A percentile compares a stretch with the other conserved stretches of the same genome.
Conservation (phyloP, 352 stramenopile genomes). For the Hyaloperonospora brassicae region DNA sequence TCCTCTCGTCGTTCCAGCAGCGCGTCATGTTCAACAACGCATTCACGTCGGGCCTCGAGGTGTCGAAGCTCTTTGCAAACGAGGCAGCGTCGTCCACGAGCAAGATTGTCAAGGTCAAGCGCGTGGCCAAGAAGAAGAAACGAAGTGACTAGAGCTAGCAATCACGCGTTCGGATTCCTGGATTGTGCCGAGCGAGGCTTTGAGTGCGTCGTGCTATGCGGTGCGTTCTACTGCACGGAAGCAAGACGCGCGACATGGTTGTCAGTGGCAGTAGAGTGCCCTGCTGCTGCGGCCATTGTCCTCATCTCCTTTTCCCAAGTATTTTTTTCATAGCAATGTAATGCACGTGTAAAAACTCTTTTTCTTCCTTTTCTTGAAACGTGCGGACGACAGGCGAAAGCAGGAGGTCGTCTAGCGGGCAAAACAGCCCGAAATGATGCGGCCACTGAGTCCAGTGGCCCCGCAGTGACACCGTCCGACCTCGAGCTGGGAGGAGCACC, state of each 20-base stretch:
- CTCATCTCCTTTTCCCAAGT: constrained; percentile 11
- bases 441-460: too few species aligned
- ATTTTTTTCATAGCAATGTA: constrained; percentile 22
- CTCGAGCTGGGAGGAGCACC: too few species aligned
- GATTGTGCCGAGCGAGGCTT: not conserved
- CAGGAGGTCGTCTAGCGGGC: constrained; percentile 1
- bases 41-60: constrained; percentile 79
- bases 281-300: too few species aligned
- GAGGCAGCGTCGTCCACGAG: constrained; percentile 59
- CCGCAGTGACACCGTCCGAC: too few species aligned
- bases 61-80: constrained; percentile 85
- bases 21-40: constrained; percentile 88
- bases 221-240: not conserved
- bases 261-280: too few species aligned
- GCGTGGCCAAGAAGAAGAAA: constrained; percentile 86
- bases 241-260: not conserved
- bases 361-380: constrained; percentile 5
- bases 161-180: not conserved
- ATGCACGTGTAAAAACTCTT: constrained; percentile 20
- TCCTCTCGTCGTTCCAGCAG: constrained; percentile 82
- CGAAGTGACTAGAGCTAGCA: constrained; percentile 26
- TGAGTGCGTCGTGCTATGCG: constrained; percentile 3
- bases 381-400: constrained; percentile 14
- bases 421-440: not conserved
- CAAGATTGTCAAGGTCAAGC: constrained; percentile 83